Base-by-base conservation (phyloP, 352 stramenopile genomes). In the Globisporangium spiculum region DNA sequence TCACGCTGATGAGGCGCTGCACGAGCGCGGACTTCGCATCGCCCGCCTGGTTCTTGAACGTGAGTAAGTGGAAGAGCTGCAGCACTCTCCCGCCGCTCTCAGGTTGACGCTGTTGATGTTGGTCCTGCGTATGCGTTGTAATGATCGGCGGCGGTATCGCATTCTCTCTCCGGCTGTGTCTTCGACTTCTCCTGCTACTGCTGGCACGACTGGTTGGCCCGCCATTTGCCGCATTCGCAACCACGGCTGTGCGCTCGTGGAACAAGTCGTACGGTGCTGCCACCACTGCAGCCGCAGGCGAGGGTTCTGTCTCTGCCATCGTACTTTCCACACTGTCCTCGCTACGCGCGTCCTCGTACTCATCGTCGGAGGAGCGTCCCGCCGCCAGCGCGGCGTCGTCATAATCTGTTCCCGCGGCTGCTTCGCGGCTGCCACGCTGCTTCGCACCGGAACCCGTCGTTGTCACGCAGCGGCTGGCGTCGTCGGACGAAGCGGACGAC, bases 61-160 rank as follows among this genome's bases (percentile, higher is more conserved):
- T 82, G 66, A 92, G 69, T 52, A 92, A 68, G 68, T 83, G 71
- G 67, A 92, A 84, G 30, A 88, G 71, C 53, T 88, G 77, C 34
- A 82, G 73, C 66, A 90, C 78, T 48, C 79, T 71, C 0, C 77
- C 75, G 22, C 73, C 67, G 20, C 57, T 71, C 52, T 68, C 67
- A 2, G 59, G 44, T 12, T 60, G 24, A 32, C 67, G 53, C n/a
- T 68, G 53, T 34, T 50, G 41, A n/a, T 69, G 24, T 18, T 56
- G 32, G 24, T 22, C 54, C 12, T 54, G 16, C 16, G 60, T n/a
- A 7, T 67, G 22, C 16, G 44, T 22, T 46, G 53, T 59, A 16
- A 55, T 34, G 9, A 67, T 72, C 53, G 67, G 53, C 20, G 54
- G 60, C 24, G 60, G 59, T 4, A 30, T n/a, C 30, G 54, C 27